Evolutionary conservation across 176 grass and related monocot genomes (phyloP), one percentile per base, ranked within the genome.

Genomic region (Phyllostachys edulis): DNA sequence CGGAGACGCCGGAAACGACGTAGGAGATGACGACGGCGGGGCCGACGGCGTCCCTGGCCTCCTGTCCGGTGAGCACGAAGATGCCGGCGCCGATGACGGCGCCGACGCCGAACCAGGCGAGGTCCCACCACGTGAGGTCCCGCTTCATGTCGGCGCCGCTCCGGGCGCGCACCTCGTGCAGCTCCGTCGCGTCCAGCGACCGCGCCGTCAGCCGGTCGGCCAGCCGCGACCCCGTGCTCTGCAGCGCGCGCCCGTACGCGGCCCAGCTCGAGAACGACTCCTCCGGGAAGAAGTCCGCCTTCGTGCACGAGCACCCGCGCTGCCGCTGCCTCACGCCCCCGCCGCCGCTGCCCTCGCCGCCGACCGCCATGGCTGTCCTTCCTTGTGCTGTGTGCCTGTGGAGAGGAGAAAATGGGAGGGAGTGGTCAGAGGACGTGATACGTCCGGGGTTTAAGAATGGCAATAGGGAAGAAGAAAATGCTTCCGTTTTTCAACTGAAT

Each of bases 241-340:
- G 82, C 55, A 97, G 83, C 80, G 94, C 90, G 9, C 76, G 78
- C 20, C 76, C 73, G 86, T 97, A 97, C 63, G 80, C 91, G 6
- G 47, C 76, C 94, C 94, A 97, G 88, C 88, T 89, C 84, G 89
- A 62, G 88, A 97, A 97, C 67, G 94, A 97, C 82, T 94, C 83
- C 88, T 97, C 94, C 27, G 94, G 94, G 73, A 97, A 86, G 85
- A 97, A 90, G 63, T 89, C 90, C 21, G 27, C 82, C 71, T 91
- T 97, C 5, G 36, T 68, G 82, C 91, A 91, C 75, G 68, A 6
- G 80, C 82, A 89, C 52, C 85, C 85, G 20, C 85, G 80, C 38
- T 66, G 63, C 4, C 84, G 69, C 69, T 18, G 50, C 41, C 88
- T 21, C 84, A 62, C 63, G 36, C 26, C 47, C 71, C 69, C 73